Evolutionary conservation across 345 rosid genomes (phyloP).

Genomic region (Cardamine chenopodiifolia): DNA sequence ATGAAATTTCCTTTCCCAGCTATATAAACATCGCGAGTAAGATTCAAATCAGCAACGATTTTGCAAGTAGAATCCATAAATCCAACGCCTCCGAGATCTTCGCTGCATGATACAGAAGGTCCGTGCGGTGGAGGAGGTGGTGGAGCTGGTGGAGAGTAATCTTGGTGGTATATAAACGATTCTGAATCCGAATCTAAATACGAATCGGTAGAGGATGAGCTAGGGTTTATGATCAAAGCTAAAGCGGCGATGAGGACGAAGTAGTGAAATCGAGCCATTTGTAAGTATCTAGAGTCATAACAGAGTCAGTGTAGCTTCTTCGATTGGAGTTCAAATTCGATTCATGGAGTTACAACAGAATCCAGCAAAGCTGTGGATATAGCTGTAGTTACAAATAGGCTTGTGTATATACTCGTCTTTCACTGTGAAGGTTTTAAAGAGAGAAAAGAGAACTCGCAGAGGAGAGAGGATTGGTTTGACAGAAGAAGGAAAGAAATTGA

Average conservation of each 20-base stretch:
- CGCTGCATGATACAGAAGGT: slow-evolving; percentile 80
- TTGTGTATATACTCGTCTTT: not conserved
- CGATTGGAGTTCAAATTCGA: not conserved
- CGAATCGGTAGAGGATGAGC: slow-evolving; percentile 28
- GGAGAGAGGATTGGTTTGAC: too few relatives aligned
- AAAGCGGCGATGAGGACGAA: slow-evolving; percentile 36
- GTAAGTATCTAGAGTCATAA: slow-evolving; percentile 54
- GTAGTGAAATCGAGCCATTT: slow-evolving; percentile 61
- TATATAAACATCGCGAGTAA: slow-evolving; percentile 76
- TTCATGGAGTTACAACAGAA: not conserved
- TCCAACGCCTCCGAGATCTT: slow-evolving; percentile 88
- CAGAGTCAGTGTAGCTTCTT: slow-evolving; percentile 38
- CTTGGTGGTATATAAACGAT: slow-evolving; percentile 62
- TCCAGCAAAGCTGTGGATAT: not conserved
- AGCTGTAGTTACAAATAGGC: not conserved
- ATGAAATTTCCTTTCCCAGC: slow-evolving; percentile 76
- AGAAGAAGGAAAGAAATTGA: too few relatives aligned
- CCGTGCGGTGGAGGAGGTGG: slow-evolving; percentile 95
- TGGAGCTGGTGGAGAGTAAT: slow-evolving; percentile 94
- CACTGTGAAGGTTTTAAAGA: not conserved
- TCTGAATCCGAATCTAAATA: slow-evolving; percentile 49
- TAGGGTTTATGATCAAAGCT: slow-evolving; percentile 38
- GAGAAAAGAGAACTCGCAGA: not conserved
- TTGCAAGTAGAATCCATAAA: slow-evolving; percentile 75
- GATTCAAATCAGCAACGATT: slow-evolving; percentile 79